Conservation (phyloP, 2,329 filamentous ascomycete genomes). For the Neophaeococcomyces aloes region DNA sequence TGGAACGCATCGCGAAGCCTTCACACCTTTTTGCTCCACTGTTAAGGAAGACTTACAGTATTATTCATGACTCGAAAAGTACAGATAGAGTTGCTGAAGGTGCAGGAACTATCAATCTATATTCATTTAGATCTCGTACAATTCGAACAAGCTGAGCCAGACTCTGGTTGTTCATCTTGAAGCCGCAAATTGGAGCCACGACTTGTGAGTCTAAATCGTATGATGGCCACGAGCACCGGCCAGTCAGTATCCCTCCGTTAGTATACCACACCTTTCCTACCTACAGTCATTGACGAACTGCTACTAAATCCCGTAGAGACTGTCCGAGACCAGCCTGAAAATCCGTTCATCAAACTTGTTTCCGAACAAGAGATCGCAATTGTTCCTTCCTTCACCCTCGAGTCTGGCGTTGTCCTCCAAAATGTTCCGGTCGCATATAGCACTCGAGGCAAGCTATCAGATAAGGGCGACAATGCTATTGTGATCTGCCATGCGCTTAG, state of each 20-base stretch:
- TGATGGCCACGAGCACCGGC: not conserved
- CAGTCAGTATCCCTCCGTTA: conserved; percentile 26
- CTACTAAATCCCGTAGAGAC: conserved; percentile 48
- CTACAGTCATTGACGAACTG: conserved; percentile 21
- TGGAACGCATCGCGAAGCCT: no score
- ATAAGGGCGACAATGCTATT: conserved; percentile 50
- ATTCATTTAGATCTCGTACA: no score
- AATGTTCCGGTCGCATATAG: conserved; percentile 63
- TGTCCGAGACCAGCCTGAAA: conserved; percentile 63
- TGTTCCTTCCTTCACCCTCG: conserved; percentile 80
- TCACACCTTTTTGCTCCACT: no score
- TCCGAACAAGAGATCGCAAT: conserved; percentile 79
- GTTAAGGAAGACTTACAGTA: no score
- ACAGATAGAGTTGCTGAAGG: no score
- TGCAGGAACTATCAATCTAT: no score
- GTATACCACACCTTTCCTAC: conserved; percentile 21
- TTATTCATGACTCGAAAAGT: no score
- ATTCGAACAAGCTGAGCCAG: no score
- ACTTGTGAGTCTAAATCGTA: not conserved
- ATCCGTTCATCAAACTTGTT: conserved; percentile 78
- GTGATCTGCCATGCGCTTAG: conserved; percentile 49
- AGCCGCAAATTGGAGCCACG: no score
- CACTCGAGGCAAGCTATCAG: conserved; percentile 48
- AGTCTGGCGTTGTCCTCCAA: conserved; percentile 72
- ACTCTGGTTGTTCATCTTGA: no score